Conservation (phyloP, 2,329 filamentous ascomycete genomes). For the Colletotrichum paranaense region DNA sequence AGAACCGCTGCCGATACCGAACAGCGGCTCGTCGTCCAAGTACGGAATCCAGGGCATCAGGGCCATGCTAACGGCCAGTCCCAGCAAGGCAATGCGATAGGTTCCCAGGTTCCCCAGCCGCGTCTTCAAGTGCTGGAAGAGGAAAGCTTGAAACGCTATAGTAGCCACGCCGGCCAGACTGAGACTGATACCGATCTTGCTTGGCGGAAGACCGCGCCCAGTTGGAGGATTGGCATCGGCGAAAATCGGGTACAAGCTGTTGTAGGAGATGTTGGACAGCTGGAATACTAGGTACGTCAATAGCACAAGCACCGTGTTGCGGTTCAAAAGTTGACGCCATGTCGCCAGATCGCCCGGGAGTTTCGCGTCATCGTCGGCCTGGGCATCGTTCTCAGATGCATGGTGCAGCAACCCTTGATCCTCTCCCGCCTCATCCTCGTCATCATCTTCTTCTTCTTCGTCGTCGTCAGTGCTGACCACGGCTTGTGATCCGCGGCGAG, state of each 20-base stretch:
- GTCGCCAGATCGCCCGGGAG: conserved; percentile 62
- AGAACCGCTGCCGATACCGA: conserved; percentile 71
- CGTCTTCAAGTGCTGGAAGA: conserved; percentile 83
- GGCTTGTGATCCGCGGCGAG: conserved; percentile 40
- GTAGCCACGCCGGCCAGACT: conserved; percentile 87
- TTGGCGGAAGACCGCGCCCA: conserved; percentile 79
- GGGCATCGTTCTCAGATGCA: conserved; percentile 52
- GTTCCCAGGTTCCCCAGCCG: conserved; percentile 87
- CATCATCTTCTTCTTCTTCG: conserved; percentile 28
- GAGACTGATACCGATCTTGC: conserved; percentile 86
- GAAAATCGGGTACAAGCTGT: conserved; percentile 95
- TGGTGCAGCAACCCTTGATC: conserved; percentile 40
- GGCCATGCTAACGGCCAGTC: conserved; percentile 84
- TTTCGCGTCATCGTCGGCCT: conserved; percentile 61
- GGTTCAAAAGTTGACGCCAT: conserved; percentile 74
- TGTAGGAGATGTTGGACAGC: conserved; percentile 93
- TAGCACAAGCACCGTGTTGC: conserved; percentile 84
- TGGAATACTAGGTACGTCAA: conserved; percentile 93
- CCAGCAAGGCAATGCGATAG: conserved; percentile 82
- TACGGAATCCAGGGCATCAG: conserved; percentile 93
- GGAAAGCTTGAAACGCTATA: conserved; percentile 88
- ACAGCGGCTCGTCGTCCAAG: conserved; percentile 65
- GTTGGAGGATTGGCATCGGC: conserved; percentile 79
- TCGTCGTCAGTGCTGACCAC: conserved; percentile 40
- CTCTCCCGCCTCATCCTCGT: conserved; percentile 35